Evolutionary conservation across 2,329 filamentous ascomycete species (phyloP), one percentile per base, ranked within the genome.

Genomic region (Claviceps pazoutovae): DNA sequence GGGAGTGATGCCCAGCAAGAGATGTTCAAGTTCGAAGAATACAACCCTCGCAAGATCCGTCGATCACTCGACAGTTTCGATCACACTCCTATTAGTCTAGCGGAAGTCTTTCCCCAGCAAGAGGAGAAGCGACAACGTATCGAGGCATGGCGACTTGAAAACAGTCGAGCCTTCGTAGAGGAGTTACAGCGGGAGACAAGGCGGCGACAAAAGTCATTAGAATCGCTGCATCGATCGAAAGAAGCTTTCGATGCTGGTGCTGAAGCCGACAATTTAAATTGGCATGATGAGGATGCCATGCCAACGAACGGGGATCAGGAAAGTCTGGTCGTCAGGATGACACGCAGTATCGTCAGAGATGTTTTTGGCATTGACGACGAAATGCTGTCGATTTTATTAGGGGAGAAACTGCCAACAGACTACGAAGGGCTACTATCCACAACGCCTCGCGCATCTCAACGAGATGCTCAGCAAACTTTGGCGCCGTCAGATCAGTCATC

Each of bases 361-460:
- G 71, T 98, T 44, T 86, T 97, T 64, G 91, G 91, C 8, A 86
- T 98, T 51, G 90, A 97, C 60, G 88, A 96, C 56, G 79, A 80
- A 48, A 73, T 93, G 19, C 75, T 98, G 8, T 86, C 86, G 0
- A 82, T 96, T 48, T 82, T 98, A 8, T 84, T 97, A 52, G 93
- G 93, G 13, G 89, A 96, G 64, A 72, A 79, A 2, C 69, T 95
- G 23, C 81, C 83, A 2, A 70, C 69, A 26, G 69, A 73, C 23
- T 67, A 75, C 42, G 68, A 73, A 26, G 68, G 75, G 39, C 67
- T 74, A 53, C 56, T 75, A 9, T 71, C 72, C 11, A 65, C 71
- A 9, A 77, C 72, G 23, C 71, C 75, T 13, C 71, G 70, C 52
- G 71, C 71, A 46, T 71, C 71, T 13, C 60, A 62, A 14, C 53